A percentile compares a stretch with the other conserved stretches of the same genome.
Evolutionary conservation across 805 yeast species (phyloP).

Genomic region (Candida patagonica): DNA sequence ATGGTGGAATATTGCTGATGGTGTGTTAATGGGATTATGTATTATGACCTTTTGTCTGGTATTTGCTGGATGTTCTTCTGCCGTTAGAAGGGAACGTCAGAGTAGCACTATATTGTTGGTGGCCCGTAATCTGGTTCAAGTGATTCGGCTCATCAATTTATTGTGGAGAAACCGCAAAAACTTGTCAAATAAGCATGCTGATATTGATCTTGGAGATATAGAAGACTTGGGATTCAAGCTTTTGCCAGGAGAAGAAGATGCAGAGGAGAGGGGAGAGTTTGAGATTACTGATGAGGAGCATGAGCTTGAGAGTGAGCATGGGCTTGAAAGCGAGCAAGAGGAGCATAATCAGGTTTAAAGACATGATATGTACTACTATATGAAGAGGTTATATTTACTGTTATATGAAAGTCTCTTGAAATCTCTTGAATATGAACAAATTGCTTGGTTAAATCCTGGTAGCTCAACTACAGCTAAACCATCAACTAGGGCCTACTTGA

Average conservation of each 20-base stretch:
- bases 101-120: slow-evolving; percentile 9
- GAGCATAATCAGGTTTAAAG: too few species aligned
- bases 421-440: too few species aligned
- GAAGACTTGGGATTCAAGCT: slow-evolving; percentile 10
- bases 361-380: too few species aligned
- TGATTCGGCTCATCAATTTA: slow-evolving; percentile 8
- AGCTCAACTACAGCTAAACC: too few species aligned
- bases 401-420: too few species aligned
- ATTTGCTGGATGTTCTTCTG: slow-evolving; percentile 11
- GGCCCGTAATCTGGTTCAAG: slow-evolving; percentile 10
- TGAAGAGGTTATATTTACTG: too few species aligned
- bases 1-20: slow-evolving; percentile 12
- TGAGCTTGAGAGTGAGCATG: background rate
- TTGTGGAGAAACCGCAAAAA: slow-evolving; percentile 11
- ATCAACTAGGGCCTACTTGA: slow-evolving; percentile 10
- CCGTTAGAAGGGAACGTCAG: slow-evolving; percentile 10
- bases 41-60: slow-evolving; percentile 9
- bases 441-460: too few species aligned
- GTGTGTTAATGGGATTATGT: slow-evolving; percentile 8
- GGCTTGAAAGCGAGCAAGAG: background rate
- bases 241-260: slow-evolving; percentile 10
- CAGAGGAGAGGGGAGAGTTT: background rate
- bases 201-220: slow-evolving; percentile 11
- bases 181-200: slow-evolving; percentile 7
- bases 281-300: slow-evolving; percentile 3